Conservation (phyloP, 345 rosid genomes). For the Rhodamnia rubescens region DNA sequence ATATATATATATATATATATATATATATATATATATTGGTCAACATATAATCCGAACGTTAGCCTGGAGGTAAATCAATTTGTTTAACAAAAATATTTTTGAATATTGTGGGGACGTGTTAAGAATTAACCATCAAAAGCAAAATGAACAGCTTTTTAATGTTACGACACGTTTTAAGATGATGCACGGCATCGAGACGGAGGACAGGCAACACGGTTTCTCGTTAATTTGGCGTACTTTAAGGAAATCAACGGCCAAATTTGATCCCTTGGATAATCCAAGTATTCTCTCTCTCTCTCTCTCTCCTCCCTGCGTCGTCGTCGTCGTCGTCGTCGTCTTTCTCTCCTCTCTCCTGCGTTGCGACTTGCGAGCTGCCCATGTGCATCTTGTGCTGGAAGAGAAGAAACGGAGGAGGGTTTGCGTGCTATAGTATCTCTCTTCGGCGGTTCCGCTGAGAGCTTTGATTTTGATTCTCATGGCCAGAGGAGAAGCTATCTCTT, state of each 20-base stretch:
- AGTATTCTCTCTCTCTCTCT: neutral
- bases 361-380: neutral
- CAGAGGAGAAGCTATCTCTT: neutral
- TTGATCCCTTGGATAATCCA: neutral
- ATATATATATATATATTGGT: too few species aligned
- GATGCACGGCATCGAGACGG: neutral
- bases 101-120: neutral
- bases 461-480: neutral
- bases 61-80: neutral
- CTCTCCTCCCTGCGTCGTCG: neutral
- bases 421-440: neutral
- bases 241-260: neutral
- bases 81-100: fast-evolving
- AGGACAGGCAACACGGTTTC: neutral
- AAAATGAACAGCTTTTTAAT: neutral
- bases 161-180: neutral
- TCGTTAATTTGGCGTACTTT: neutral
- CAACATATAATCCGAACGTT: neutral
- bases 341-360: neutral
- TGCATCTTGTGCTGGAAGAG: neutral
- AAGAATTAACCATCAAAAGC: neutral
- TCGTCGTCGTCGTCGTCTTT: neutral
- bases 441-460: neutral
- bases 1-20: too few species aligned
- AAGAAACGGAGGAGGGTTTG: neutral